phyloP scores from a whole-genome alignment of 306 rosid genomes.

The Dalbergia cultrata region DNA sequence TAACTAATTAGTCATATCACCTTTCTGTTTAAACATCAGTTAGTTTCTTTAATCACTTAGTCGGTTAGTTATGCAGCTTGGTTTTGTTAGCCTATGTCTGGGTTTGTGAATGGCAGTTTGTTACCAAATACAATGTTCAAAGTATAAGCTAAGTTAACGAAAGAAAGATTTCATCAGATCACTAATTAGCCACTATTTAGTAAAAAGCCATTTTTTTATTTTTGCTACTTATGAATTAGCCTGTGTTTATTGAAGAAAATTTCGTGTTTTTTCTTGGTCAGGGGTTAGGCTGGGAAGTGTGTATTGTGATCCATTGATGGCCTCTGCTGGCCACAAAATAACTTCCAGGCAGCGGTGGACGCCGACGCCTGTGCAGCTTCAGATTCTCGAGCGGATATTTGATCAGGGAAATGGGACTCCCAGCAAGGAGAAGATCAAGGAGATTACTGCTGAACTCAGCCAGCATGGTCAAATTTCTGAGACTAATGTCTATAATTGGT shows the following conservation, averaged over 20 bases:
- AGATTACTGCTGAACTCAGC: conserved; percentile 79
- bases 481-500: conserved; percentile 93
- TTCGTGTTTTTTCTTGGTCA: conserved; percentile 50
- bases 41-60: neutral
- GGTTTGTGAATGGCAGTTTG: neutral
- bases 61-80: neutral
- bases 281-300: conserved; percentile 79
- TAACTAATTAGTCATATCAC: neutral
- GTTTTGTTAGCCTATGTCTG: neutral
- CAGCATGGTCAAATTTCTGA: conserved; percentile 91
- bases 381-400: conserved; percentile 81
- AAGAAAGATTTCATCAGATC: neutral
- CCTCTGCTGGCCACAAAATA: conserved; percentile 78
- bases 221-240: neutral
- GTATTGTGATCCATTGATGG: conserved; percentile 79
- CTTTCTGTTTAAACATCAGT: neutral
- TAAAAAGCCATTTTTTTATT: neutral
- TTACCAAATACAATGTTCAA: neutral
- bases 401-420: conserved; percentile 88
- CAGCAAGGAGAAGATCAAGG: conserved; percentile 91
- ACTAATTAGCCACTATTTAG: too few relatives aligned
- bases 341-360: conserved; percentile 92
- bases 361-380: conserved; percentile 84
- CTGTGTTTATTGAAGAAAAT: neutral
- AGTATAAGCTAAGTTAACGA: neutral